These are phyloP conservation scores for Phytophthora tentaculata DNA, from an alignment of 352 stramenopile genomes.

Conservation along the genomic window DNA sequence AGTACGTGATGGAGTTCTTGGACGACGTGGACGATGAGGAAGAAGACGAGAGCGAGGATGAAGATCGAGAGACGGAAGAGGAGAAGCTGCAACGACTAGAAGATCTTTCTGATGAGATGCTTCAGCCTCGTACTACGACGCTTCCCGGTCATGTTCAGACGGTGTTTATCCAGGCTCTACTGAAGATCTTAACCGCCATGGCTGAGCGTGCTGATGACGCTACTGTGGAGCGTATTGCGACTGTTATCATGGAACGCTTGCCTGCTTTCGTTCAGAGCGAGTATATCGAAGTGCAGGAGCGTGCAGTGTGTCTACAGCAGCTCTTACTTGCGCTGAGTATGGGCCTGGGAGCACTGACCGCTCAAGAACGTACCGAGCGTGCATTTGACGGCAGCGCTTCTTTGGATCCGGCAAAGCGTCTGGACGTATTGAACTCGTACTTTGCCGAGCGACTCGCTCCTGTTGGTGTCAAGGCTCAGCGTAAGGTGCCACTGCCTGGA, in stretches of 20 bases:
- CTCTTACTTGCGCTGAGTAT: slow-evolving; percentile 69
- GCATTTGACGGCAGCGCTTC: slow-evolving; percentile 68
- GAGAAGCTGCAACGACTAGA: slow-evolving; percentile 90
- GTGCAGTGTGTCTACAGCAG: slow-evolving; percentile 88
- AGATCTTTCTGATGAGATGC: slow-evolving; percentile 80
- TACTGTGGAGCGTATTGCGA: slow-evolving; percentile 86
- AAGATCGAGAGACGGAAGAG: slow-evolving; percentile 71
- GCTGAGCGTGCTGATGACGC: slow-evolving; percentile 75
- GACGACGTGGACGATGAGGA: slow-evolving; percentile 84
- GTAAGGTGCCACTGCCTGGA: slow-evolving; percentile 90
- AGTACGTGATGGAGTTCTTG: slow-evolving; percentile 95
- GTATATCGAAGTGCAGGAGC: slow-evolving; percentile 96
- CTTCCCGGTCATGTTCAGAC: slow-evolving; percentile 91
- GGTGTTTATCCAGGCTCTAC: slow-evolving; percentile 94
- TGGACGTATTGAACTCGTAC: slow-evolving; percentile 75
- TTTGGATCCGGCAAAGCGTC: slow-evolving; percentile 47
- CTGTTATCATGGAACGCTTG: slow-evolving; percentile 87
- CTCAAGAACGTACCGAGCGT: slow-evolving; percentile 67
- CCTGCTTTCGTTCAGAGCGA: slow-evolving; percentile 90
- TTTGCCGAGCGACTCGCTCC: slow-evolving; percentile 86
- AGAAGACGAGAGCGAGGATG: slow-evolving; percentile 82
- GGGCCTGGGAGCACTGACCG: slow-evolving; percentile 57
- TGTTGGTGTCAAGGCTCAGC: slow-evolving; percentile 92
- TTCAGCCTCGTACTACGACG: slow-evolving; percentile 80
- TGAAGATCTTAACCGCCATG: slow-evolving; percentile 89